Evolutionary conservation across 169 alveolate species (phyloP), one percentile per base, ranked within the genome.

Genomic region (Plasmodium relictum): DNA sequence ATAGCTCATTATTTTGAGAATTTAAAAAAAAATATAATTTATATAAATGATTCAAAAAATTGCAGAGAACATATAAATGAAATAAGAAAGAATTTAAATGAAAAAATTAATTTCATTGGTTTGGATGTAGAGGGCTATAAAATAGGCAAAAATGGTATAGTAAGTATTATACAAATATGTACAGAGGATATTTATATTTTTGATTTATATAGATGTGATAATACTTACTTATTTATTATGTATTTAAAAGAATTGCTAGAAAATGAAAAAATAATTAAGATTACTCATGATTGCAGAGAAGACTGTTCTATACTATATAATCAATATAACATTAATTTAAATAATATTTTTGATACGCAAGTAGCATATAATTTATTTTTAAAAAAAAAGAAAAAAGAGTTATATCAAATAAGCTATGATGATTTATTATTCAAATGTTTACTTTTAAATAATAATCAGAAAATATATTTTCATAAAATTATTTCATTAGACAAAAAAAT

Each of bases 201-300:
- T 56, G 88, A 76, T 68, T 6, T 76, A 31, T 76, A 76, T 56
- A 76, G 63, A 76, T 76, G 88, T 63, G 76, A 76, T 76, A 76
- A 76, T 44, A 20, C 24, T 6, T 76, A 62, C 45, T 10, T 76
- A 20, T 76, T 76, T 54, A 50, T 48, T 12, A 62, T 41, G 8
- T 62, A 54, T 26, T 41, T 76, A 76, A 76, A n/a, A 69, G 88
- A 76, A 0, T 24, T 76, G 45, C 54, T 76, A 20, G 88, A 76
- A 63, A 24, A 48, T 56, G 37, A 54, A 24, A 20, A 39, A 42
- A 26, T 76, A 24, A 39, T 76, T 62, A 76, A 76, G 8, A 44
- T 76, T 20, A 37, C 70, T 9, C 88, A 76, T 76, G 88, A 76
- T 56, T 76, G 88, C 10, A 61, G 88, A 54, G 88, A 76, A 54